Conservation (phyloP, 148 eudicot genomes). For the Camellia japonica region DNA sequence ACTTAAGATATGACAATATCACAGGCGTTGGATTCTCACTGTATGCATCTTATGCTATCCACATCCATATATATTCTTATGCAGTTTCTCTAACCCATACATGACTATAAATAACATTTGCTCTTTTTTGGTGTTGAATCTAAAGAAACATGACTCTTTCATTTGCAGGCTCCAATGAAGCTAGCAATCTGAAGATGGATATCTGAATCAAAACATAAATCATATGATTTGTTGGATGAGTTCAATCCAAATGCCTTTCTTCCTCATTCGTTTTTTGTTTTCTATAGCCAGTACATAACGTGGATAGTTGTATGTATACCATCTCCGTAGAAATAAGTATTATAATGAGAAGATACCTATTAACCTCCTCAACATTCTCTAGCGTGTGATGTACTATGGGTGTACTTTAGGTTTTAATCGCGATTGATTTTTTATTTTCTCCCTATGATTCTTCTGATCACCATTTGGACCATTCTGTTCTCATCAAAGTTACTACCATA, state of each 20-base stretch:
- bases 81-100: background rate
- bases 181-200: slow-evolving; percentile 64
- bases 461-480: no score
- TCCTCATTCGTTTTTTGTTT: slow-evolving; percentile 2
- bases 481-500: no score
- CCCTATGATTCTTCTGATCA: no score
- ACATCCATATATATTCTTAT: background rate
- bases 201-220: slow-evolving; percentile 34
- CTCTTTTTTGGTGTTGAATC: background rate
- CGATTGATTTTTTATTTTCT: no score
- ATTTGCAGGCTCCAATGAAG: slow-evolving; percentile 64
- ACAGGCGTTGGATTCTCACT: no score
- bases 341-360: slow-evolving; percentile 21
- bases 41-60: no score
- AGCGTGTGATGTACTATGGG: background rate
- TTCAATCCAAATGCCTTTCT: slow-evolving; percentile 16
- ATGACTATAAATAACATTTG: background rate
- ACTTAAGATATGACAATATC: no score
- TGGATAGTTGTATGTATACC: slow-evolving; percentile 16
- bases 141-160: slow-evolving; percentile 9
- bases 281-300: background rate
- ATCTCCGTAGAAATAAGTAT: slow-evolving; percentile 9
- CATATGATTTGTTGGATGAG: slow-evolving; percentile 13
- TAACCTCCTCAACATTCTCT: background rate
- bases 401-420: no score